Evolutionary conservation across 768 basidiomycete species (phyloP).

Genomic region (Phanerodontia chrysosporium): DNA sequence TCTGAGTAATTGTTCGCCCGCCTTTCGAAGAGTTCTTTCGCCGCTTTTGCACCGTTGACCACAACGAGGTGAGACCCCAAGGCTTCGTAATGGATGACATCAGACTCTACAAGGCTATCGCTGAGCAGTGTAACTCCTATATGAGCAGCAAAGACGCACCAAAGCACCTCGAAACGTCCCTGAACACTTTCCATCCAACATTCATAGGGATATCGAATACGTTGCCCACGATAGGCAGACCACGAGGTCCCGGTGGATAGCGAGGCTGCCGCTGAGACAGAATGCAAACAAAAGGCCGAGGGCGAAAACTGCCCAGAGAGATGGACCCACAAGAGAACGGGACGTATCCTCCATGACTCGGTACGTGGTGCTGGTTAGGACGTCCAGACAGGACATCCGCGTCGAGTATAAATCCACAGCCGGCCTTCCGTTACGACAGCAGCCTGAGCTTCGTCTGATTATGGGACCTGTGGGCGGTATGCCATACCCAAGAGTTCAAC

Average conservation of each 20-base stretch:
- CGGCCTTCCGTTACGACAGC: too few relatives aligned
- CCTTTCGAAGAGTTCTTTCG: conserved; percentile 23
- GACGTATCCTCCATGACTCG: too few relatives aligned
- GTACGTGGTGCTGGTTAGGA: too few relatives aligned
- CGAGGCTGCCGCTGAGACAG: not conserved
- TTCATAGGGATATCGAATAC: not conserved
- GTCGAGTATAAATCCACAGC: too few relatives aligned
- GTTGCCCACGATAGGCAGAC: not conserved
- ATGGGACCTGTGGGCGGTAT: too few relatives aligned
- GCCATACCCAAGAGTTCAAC: too few relatives aligned
- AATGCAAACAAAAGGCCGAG: too few relatives aligned
- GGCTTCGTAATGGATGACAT: conserved; percentile 19
- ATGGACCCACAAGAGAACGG: too few relatives aligned
- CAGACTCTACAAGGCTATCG: conserved; percentile 1
- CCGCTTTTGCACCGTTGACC: conserved; percentile 17
- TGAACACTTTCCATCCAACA: not conserved
- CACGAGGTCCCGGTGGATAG: not conserved
- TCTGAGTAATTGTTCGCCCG: conserved; percentile 22
- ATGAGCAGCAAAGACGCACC: not conserved
- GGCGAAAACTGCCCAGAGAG: too few relatives aligned
- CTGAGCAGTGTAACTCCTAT: not conserved
- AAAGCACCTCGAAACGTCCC: not conserved
- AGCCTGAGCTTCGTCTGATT: too few relatives aligned
- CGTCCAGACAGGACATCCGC: too few relatives aligned
- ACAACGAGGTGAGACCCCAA: conserved; percentile 22